These are phyloP conservation scores for Dillenia suffruticosa DNA, from an alignment of 164 flowering plant species.

Conservation along the genomic window DNA sequence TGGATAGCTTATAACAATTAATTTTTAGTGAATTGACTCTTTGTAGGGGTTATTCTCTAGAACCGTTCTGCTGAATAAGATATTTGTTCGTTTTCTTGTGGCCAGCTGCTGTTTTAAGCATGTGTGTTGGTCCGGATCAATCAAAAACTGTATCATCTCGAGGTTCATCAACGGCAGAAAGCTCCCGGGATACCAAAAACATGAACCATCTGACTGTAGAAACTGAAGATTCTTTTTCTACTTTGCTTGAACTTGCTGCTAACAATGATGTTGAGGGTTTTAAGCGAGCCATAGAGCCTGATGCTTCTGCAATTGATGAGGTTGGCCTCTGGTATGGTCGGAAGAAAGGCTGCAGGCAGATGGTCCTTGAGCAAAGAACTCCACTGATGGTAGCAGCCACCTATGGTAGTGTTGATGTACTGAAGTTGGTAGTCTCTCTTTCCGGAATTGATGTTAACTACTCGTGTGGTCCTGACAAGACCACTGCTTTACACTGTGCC, in stretches of 20 bases:
- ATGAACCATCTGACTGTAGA: constrained; percentile 21
- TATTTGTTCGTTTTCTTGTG: not conserved
- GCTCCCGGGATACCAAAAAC: constrained; percentile 8
- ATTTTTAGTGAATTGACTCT: no score
- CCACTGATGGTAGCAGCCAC: constrained; percentile 57
- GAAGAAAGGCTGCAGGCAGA: constrained; percentile 31
- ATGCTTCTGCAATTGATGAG: constrained; percentile 22
- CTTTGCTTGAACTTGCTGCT: constrained; percentile 45
- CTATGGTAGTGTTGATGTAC: constrained; percentile 43
- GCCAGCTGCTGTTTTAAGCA: constrained; percentile 15
- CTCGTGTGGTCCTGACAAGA: constrained; percentile 30
- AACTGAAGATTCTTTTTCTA: constrained; percentile 25
- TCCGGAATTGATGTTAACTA: constrained; percentile 33
- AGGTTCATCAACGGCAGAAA: constrained; percentile 2
- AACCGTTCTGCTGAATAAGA: not conserved
- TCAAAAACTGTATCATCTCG: constrained; percentile 10
- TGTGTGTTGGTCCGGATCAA: constrained; percentile 28
- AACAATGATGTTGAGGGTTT: constrained; percentile 35
- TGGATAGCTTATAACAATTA: no score
- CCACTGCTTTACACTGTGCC: constrained; percentile 62
- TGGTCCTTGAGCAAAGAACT: constrained; percentile 39
- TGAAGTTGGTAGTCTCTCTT: constrained; percentile 26
- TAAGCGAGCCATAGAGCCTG: constrained; percentile 16
- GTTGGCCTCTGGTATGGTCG: constrained; percentile 44
- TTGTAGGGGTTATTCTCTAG: not conserved